These are phyloP conservation scores for Chlorociboria aeruginascens DNA, from an alignment of 495 filamentous ascomycete genomes.

Conservation along the genomic window DNA sequence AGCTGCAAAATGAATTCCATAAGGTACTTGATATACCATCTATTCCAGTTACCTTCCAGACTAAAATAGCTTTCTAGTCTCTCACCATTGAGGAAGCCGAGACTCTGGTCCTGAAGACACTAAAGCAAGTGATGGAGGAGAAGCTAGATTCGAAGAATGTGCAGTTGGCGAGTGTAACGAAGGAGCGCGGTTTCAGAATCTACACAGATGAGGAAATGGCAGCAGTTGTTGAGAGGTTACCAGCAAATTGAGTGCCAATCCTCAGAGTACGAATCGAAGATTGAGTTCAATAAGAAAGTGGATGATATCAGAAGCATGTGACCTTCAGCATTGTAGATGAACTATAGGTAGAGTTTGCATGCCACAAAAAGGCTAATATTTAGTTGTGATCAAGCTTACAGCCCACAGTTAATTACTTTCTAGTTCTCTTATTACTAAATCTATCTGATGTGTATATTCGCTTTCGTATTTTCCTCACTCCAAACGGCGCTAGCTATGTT, in stretches of 20 bases:
- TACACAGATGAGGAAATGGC: slow-evolving; percentile 97
- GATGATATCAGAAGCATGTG: no score
- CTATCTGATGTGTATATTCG: no score
- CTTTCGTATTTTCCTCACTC: background rate
- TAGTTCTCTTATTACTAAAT: no score
- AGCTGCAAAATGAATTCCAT: slow-evolving; percentile 97
- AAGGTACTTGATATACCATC: slow-evolving; percentile 37
- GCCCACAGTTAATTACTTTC: no score
- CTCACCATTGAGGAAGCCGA: slow-evolving; percentile 89
- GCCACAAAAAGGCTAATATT: no score
- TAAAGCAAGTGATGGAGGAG: slow-evolving; percentile 99
- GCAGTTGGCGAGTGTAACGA: slow-evolving; percentile 93
- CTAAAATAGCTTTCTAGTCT: slow-evolving; percentile 35
- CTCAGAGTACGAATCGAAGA: no score
- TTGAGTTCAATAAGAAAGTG: no score
- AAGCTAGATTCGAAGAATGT: slow-evolving; percentile 98
- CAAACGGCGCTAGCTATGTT: background rate
- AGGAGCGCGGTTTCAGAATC: slow-evolving; percentile 94
- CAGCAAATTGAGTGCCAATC: slow-evolving; percentile 31
- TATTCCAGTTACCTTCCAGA: background rate
- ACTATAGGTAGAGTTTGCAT: no score
- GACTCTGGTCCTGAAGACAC: slow-evolving; percentile 87
- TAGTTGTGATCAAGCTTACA: no score
- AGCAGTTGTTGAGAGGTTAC: slow-evolving; percentile 64
- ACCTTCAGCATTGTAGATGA: no score